Percentiles rank a stretch among this genome's conserved stretches.
These are phyloP conservation scores for Fusarium siculi DNA, from an alignment of 2,329 filamentous ascomycete genomes.

Conservation along the genomic window DNA sequence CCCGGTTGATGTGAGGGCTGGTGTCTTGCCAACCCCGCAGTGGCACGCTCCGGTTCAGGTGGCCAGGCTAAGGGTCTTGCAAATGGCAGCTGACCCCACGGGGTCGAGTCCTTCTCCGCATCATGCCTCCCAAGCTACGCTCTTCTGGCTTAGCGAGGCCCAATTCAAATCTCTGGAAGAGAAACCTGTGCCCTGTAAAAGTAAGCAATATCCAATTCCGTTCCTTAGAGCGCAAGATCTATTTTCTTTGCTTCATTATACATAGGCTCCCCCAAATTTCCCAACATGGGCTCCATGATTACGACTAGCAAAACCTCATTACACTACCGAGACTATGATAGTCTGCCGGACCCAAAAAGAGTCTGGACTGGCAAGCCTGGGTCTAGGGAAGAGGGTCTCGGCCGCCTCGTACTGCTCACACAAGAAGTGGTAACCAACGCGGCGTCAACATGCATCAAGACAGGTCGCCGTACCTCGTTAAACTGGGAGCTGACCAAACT, in stretches of 20 bases:
- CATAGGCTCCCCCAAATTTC: background rate
- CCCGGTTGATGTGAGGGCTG: background rate
- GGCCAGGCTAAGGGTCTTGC: background rate
- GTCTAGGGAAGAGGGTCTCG: background rate
- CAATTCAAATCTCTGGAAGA: background rate
- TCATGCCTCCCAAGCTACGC: background rate
- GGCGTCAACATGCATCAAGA: background rate
- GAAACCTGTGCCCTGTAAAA: background rate
- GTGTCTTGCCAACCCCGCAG: background rate
- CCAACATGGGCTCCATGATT: background rate
- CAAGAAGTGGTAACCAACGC: background rate
- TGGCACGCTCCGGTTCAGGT: slow-evolving; percentile 1
- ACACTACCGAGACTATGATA: background rate
- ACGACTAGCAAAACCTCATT: background rate
- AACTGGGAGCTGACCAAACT: slow-evolving; percentile 7
- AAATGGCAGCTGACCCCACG: background rate
- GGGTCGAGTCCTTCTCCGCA: background rate
- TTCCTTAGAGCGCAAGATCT: too few relatives aligned
- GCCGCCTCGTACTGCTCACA: background rate
- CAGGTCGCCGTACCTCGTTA: background rate
- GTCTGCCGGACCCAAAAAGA: background rate
- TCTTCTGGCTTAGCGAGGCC: background rate
- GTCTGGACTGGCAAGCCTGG: background rate
- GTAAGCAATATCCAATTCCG: background rate
- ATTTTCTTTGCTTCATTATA: background rate